Evolutionary conservation across 2,329 filamentous ascomycete species (phyloP), one percentile per base, ranked within the genome.

Genomic region (Ophiocordyceps unilateralis): DNA sequence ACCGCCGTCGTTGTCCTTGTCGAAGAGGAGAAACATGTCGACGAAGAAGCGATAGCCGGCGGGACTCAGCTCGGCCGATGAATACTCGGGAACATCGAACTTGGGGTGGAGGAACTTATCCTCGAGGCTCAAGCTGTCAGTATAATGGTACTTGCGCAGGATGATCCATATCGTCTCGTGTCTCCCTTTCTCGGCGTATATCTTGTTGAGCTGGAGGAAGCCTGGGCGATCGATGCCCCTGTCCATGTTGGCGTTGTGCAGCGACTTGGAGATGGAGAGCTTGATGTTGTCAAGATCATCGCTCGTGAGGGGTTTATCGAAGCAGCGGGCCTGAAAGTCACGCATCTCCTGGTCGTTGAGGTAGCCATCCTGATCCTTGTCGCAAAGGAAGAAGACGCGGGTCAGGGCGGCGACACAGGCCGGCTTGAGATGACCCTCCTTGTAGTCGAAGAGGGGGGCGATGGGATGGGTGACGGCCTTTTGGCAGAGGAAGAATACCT

Each of bases 101-200:
- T 86, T 93, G 15, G 91, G 91, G 52, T 87, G 85, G 21, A 98
- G 69, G 57, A 95, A 96, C 51, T 71, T 83, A 56, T 96, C 88
- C 54, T 89, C 86, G 34, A 98, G 66, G 48, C 85, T 93, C 40
- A 98, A 65, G 58, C 87, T 95, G 64, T 96, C 91, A 0, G 89
- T 95, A 55, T 98, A 96, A 54, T 93, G 84, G 53, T 94, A 94
- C 51, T 91, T 88, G 45, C 91, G 77, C 47, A 98, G 64, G 46
- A 98, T 95, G 47, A 93, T 87, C 91, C 91, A 98, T 38, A 96
- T 91, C 0, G 91, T 98, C 63, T 98, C 91, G 57, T 98, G 91
- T 12, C 91, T 82, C 12, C 91, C 91, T 58, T 96, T 96, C 58
- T 96, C 89, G 0, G 88, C 91, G 58, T 95, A 98, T 45, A 96